Conservation (phyloP, 2,329 filamentous ascomycete genomes). For the Ophiocordyceps australis region DNA sequence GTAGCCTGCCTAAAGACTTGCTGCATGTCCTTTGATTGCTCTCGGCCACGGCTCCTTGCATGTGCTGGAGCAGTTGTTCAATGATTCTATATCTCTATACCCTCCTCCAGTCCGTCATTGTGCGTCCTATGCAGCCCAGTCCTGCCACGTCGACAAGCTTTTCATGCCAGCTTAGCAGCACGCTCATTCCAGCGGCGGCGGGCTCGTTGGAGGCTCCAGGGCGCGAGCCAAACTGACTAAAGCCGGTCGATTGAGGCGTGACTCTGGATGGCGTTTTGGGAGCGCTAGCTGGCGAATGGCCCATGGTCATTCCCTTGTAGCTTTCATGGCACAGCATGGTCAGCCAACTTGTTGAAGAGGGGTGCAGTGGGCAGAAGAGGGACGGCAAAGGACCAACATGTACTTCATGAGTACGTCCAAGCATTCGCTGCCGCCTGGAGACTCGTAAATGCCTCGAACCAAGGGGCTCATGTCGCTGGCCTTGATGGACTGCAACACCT, state of each 20-base stretch:
- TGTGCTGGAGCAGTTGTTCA: not conserved
- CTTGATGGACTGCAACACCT: conserved; percentile 91
- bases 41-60: not conserved
- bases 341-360: not conserved
- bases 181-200: conserved; percentile 82
- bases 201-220: conserved; percentile 41
- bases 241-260: conserved; percentile 64
- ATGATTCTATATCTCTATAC: no score
- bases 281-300: conserved; percentile 19
- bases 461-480: conserved; percentile 89
- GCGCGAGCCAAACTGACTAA: conserved; percentile 56
- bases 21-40: no score
- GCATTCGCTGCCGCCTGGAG: conserved; percentile 65
- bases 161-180: conserved; percentile 95
- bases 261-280: conserved; percentile 24
- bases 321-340: conserved; percentile 19
- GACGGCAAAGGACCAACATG: no score
- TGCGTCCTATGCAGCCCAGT: conserved; percentile 75
- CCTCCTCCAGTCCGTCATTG: conserved; percentile 91
- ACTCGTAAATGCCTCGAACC: conserved; percentile 61
- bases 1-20: no score
- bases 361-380: no score
- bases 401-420: conserved; percentile 97
- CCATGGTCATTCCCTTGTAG: conserved; percentile 73
- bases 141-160: conserved; percentile 93